Conservation (phyloP, 306 rosid species). For the Dryas drummondii region DNA sequence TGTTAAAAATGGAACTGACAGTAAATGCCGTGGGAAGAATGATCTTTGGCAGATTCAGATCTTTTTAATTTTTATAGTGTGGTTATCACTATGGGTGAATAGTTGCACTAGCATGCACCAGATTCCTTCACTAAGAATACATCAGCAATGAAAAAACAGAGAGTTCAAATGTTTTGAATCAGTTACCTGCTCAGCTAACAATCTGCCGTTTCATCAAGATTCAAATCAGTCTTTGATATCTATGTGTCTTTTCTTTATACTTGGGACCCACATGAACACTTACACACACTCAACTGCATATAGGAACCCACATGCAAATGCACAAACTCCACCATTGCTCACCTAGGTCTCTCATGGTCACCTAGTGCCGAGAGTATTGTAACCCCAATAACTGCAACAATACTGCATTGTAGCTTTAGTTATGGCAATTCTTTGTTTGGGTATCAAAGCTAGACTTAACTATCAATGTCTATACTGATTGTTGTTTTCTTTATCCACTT, state of each 20-base stretch:
- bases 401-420: not conserved
- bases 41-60: no score
- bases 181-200: not conserved
- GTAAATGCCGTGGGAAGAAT: no score
- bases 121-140: not conserved
- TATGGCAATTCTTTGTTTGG: not conserved
- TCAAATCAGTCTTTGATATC: not conserved
- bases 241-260: not conserved
- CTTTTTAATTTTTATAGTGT: not conserved
- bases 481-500: not conserved
- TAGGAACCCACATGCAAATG: not conserved
- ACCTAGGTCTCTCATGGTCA: not conserved
- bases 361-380: not conserved
- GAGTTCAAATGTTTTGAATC: not conserved
- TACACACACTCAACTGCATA: not conserved
- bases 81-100: not conserved
- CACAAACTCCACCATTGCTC: not conserved
- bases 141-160: not conserved
- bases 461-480: not conserved
- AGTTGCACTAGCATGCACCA: constrained; percentile 3
- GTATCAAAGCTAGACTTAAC: not conserved
- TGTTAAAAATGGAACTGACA: no score
- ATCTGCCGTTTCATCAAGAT: not conserved
- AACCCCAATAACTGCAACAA: not conserved
- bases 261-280: not conserved